Evolutionary conservation across 176 grass and related monocot species (phyloP), one percentile per base, ranked within the genome.

Genomic region (Rhynchospora pubera): DNA sequence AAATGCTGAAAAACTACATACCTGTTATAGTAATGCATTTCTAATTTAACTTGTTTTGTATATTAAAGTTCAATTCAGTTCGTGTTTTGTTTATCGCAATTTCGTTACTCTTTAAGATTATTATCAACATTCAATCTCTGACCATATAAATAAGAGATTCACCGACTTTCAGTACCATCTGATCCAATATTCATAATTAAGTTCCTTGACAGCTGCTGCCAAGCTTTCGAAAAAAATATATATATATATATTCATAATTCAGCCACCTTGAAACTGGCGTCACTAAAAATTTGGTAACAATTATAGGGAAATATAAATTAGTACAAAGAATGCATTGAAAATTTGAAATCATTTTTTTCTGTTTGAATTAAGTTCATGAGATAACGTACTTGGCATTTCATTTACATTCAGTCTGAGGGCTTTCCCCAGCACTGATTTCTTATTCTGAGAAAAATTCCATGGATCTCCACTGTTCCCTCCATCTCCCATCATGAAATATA

Each of bases 401-500:
- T 89, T 73, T 63, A 89, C 57, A 19, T 89, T 72, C 19, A 89
- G 58, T 42, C 87, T 84, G 79, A 86, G 72, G 18, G 85, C 85
- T 83, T 89, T 89, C 46, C 87, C 87, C 24, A 89, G 87, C 68
- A 89, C 55, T 10, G 83, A 79, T 62, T 83, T 89, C 59, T 89
- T 89, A 61, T 89, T 89, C 64, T 89, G 87, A 68, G 87, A 62
- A 62, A 89, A 89, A 50, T 89, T 89, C 52, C 66, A 89, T 78
- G 87, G 83, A 83, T 89, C 87, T 15, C 87, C 83, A 51, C 22
- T 83, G 16, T 70, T 79, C 43, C 87, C 87, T 55, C 87, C 87
- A 86, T 89, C 87, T 64, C 87, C 87, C 87, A 86, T 86, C 87
- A 89, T 82, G 48, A 89, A 83, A 66, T 89, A 89, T 9, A 89